Conservation (phyloP, 306 rosid species). For the Amphicarpaea edgeworthii region DNA sequence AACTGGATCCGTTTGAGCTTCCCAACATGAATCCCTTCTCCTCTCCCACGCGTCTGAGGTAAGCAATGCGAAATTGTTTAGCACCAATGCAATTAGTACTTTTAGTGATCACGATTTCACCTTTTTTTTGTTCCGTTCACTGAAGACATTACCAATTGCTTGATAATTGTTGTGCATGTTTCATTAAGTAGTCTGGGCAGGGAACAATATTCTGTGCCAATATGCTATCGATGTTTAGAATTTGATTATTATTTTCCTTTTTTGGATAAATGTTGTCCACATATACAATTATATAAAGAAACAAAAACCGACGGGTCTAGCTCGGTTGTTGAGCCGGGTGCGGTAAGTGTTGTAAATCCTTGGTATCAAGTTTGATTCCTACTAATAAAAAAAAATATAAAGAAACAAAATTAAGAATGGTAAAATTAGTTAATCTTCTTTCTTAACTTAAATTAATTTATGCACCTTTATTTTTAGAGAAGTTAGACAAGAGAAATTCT, state of each 20-base stretch:
- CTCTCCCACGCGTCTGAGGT: conserved; percentile 49
- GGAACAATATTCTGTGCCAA: too few species aligned
- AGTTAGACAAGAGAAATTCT: background rate
- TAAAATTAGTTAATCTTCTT: background rate
- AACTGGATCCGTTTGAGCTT: conserved; percentile 58
- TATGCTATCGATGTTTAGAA: conserved; percentile 5
- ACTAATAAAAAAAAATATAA: too few species aligned
- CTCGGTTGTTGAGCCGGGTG: too few species aligned
- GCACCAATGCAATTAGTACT: background rate
- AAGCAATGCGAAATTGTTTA: background rate
- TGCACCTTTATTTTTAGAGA: background rate
- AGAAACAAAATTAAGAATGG: background rate
- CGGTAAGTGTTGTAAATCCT: too few species aligned
- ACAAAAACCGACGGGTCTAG: too few species aligned
- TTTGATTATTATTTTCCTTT: background rate
- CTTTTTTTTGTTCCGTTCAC: background rate
- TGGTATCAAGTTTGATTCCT: too few species aligned
- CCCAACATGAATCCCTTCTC: conserved; percentile 87
- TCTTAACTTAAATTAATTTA: background rate
- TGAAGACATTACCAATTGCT: conserved; percentile 17
- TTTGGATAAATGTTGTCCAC: background rate
- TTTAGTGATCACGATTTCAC: conserved; percentile 9
- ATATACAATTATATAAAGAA: too few species aligned
- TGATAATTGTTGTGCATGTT: background rate
- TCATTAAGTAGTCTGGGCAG: too few species aligned